Evolutionary conservation across 345 rosid genomes (phyloP), one percentile per base, ranked within the genome.

Genomic region (Lumnitzera littorea): DNA sequence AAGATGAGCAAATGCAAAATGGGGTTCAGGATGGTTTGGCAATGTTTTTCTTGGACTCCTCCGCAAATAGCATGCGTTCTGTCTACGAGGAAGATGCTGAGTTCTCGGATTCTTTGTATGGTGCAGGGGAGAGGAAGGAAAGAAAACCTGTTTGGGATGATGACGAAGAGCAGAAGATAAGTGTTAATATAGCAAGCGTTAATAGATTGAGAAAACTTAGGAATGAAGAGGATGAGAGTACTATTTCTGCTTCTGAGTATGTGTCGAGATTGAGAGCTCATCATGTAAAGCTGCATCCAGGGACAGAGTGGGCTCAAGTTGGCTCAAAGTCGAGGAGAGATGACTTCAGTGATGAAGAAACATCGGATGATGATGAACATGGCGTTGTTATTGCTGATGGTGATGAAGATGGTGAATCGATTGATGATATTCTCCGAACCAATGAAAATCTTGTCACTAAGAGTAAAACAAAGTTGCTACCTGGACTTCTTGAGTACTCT

Each of bases 121-220:
- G 60, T 41, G 90, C 70, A 50, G 84, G 72, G 64, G 75, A 62
- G 57, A 68, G 54, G 36, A 58, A 64, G 56, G 60, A 68, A 61
- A 81, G 80, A 67, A 76, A 79, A 68, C 80, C 97, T 55, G 95
- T 66, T 2, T 94, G 99, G 97, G 87, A 81, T 48, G 99, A 94
- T 66, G 96, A 94, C 53, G 99, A 94, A 76, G 97, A 94, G 79
- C 83, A 76, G 58, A 63, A 70, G 54, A 55, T 83, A 5, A 71
- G 48, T 16, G 50, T 94, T 41, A 72, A 90, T 58, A 88, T 90
- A 54, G 79, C 86, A 49, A 69, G 60, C 27, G 87, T 78, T 47
- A 94, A 82, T 60, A 83, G 99, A 62, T 63, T 94, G 72, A 90
- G 97, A 74, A 94, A 94, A 76, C 80, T 94, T 66, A 77, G 96